A percentile compares a stretch with the other conserved stretches of the same genome.
These are phyloP conservation scores for Paraurostyla sp. DNA, from an alignment of 73 alveolate genomes.

Conservation along the genomic window DNA sequence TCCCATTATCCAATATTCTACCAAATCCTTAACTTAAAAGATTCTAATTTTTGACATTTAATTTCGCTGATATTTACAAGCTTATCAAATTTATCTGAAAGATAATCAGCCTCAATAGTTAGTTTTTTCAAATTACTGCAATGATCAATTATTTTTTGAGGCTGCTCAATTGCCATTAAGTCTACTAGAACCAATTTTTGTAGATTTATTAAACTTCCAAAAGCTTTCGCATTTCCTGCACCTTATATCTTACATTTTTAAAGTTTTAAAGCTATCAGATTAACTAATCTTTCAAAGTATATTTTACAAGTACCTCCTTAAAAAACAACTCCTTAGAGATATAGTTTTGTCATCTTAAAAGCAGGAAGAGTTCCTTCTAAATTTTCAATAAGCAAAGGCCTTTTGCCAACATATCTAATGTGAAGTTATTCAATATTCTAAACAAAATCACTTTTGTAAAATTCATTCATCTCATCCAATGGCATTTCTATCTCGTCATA, in stretches of 20 bases:
- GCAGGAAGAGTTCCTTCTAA: not conserved
- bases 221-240: not conserved
- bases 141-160: not conserved
- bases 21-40: not conserved
- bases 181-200: not conserved
- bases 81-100: not conserved
- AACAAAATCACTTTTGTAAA: constrained; percentile 1
- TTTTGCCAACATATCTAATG: constrained; percentile 20
- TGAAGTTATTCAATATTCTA: not conserved
- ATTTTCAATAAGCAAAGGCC: not conserved
- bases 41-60: not conserved
- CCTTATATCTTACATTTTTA: constrained; percentile 1
- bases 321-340: constrained; percentile 28
- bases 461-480: not conserved
- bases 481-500: constrained; percentile 40
- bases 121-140: not conserved
- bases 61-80: not conserved
- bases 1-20: not conserved
- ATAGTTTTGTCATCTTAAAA: not conserved
- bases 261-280: not conserved
- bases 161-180: not conserved
- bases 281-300: not conserved
- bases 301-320: not conserved
- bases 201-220: not conserved
- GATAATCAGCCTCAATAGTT: not conserved